These are phyloP conservation scores for Pilatotrama ljubarskyi DNA, from an alignment of 768 basidiomycete genomes.

Conservation along the genomic window DNA sequence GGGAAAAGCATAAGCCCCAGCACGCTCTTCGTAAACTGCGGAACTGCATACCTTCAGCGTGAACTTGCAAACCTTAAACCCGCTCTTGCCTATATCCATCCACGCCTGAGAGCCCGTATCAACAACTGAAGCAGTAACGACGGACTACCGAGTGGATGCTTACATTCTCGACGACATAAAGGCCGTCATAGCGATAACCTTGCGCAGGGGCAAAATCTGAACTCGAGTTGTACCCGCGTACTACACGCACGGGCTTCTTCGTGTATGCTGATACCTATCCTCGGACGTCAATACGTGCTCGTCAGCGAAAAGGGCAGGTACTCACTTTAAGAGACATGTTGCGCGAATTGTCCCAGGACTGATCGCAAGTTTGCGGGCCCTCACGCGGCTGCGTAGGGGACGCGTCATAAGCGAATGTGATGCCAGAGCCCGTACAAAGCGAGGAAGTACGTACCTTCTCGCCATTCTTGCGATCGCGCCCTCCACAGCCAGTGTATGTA, in stretches of 20 bases:
- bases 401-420: too few species aligned
- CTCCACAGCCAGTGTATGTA: conserved; percentile 24
- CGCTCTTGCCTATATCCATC: conserved; percentile 20
- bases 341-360: conserved; percentile 13
- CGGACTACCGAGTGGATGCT: background rate
- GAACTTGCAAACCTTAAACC: conserved; percentile 22
- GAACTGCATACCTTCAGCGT: conserved; percentile 4
- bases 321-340: conserved; percentile 21
- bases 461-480: conserved; percentile 12
- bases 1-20: background rate
- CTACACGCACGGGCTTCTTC: conserved; percentile 22
- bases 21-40: too few species aligned
- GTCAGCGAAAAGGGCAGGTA: background rate
- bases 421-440: too few species aligned
- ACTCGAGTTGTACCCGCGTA: conserved; percentile 17
- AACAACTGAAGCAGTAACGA: background rate
- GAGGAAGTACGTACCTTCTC: conserved; percentile 14
- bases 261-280: conserved; percentile 18
- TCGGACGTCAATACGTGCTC: background rate
- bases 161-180: conserved; percentile 21
- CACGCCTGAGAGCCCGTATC: conserved; percentile 13
- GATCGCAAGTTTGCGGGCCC: conserved; percentile 23
- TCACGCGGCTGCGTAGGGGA: conserved; percentile 3
- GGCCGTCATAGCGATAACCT: conserved; percentile 26
- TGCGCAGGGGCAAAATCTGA: conserved; percentile 19